A percentile compares a stretch with the other conserved stretches of the same genome.
phyloP scores from a whole-genome alignment of 768 basidiomycete species.

The Naganishia vishniacii region DNA sequence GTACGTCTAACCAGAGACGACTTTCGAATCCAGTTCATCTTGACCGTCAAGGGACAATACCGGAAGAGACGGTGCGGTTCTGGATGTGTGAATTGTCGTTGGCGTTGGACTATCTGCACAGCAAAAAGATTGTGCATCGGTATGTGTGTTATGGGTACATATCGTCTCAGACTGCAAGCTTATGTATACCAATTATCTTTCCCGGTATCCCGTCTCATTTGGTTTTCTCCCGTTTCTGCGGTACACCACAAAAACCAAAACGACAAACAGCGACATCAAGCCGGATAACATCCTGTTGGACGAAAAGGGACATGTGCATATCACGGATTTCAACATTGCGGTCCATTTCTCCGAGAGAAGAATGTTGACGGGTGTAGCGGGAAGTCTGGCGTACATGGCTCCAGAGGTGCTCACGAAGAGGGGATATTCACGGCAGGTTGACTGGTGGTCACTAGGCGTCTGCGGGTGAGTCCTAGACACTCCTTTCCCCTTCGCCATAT shows the following conservation, averaged over 20 bases:
- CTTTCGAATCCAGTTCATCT: slow-evolving; percentile 66
- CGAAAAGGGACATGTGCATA: slow-evolving; percentile 84
- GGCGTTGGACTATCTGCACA: slow-evolving; percentile 82
- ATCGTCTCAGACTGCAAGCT: too few species aligned
- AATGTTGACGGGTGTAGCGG: slow-evolving; percentile 85
- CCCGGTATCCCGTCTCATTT: too few species aligned
- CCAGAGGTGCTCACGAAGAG: slow-evolving; percentile 90
- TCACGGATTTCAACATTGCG: slow-evolving; percentile 98
- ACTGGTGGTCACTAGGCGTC: slow-evolving; percentile 96
- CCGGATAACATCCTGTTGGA: slow-evolving; percentile 96
- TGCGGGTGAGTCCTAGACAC: slow-evolving; percentile 58
- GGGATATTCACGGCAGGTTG: slow-evolving; percentile 88
- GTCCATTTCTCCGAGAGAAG: slow-evolving; percentile 91
- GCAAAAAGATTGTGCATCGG: slow-evolving; percentile 93
- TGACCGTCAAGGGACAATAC: slow-evolving; percentile 68
- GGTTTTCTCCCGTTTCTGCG: too few species aligned
- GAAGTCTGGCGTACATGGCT: slow-evolving; percentile 99
- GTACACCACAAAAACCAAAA: too few species aligned
- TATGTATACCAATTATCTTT: too few species aligned
- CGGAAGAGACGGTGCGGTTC: slow-evolving; percentile 75
- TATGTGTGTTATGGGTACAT: slow-evolving; percentile 53
- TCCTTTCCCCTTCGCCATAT: neutral
- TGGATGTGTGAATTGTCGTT: slow-evolving; percentile 86
- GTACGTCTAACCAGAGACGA: too few species aligned
- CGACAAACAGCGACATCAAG: slow-evolving; percentile 76